Evolutionary conservation across 805 yeast genomes (phyloP).

Genomic region (Wickerhamomyces strasburgensis): DNA sequence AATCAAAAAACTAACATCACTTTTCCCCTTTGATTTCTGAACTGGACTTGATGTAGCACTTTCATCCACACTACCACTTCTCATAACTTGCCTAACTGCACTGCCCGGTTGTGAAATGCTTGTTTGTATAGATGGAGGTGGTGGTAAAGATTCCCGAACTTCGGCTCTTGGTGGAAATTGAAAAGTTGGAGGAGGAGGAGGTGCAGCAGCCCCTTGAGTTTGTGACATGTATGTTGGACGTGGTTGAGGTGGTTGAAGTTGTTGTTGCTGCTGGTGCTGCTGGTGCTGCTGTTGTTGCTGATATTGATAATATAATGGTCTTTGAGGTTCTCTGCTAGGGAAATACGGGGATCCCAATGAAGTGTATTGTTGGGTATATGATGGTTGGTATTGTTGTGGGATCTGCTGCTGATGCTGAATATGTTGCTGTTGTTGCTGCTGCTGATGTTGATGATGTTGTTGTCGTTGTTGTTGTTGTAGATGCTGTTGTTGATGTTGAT

Average conservation of each 20-base stretch:
- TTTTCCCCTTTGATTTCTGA: background rate
- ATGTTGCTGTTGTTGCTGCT: conserved; percentile 6
- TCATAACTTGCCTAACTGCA: no score
- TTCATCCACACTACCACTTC: no score
- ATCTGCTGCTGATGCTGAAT: background rate
- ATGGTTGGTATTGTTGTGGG: conserved; percentile 6
- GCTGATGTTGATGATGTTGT: conserved; percentile 1
- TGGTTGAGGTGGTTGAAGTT: conserved; percentile 1
- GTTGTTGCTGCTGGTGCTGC: conserved; percentile 4
- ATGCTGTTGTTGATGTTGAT: conserved; percentile 5
- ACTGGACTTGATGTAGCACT: background rate
- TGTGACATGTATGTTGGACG: background rate
- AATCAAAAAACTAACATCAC: conserved; percentile 23
- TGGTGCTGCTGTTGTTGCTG: conserved; percentile 4
- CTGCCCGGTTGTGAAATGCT: no score
- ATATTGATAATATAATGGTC: conserved; percentile 9
- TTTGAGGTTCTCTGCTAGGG: conserved; percentile 6
- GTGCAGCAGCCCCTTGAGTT: background rate
- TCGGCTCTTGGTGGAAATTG: background rate
- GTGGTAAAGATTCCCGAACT: conserved; percentile 1
- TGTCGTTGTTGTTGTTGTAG: conserved; percentile 9
- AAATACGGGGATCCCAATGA: conserved; percentile 15
- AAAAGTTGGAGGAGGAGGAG: background rate
- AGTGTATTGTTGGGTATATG: conserved; percentile 3
- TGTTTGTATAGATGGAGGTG: conserved; percentile 1